Evolutionary conservation across 371 early-diverging fungal species (phyloP).

Genomic region (Mortierella sp.): DNA sequence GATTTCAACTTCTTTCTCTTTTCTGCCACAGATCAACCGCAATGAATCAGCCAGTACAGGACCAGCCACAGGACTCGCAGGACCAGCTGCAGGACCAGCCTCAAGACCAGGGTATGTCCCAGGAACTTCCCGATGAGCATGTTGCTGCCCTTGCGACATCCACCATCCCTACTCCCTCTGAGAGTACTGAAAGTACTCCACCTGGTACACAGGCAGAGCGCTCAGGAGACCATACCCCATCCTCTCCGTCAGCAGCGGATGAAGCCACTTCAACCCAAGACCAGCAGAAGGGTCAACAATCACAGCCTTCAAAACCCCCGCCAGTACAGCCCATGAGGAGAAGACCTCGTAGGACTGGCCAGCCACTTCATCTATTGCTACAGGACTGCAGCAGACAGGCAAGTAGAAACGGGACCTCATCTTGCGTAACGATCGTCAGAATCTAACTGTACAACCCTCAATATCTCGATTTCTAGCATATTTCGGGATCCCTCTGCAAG

Average conservation of each 20-base stretch:
- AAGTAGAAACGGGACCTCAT: not conserved
- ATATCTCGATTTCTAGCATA: constrained; percentile 39
- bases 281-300: constrained; percentile 2
- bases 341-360: constrained; percentile 47
- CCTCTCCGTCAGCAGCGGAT: constrained; percentile 3
- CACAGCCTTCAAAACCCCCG: constrained; percentile 11
- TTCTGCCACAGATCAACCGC: too few relatives aligned
- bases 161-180: constrained; percentile 14
- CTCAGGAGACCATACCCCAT: not conserved
- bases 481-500: constrained; percentile 52
- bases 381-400: constrained; percentile 56
- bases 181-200: constrained; percentile 21
- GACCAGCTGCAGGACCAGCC: not conserved
- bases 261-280: constrained; percentile 1
- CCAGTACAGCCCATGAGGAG: constrained; percentile 28
- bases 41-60: too few relatives aligned
- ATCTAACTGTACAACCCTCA: not conserved
- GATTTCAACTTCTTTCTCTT: too few relatives aligned
- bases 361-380: constrained; percentile 52
- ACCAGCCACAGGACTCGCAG: not conserved
- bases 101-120: constrained; percentile 8
- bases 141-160: constrained; percentile 1
- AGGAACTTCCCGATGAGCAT: not conserved
- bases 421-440: too few relatives aligned
- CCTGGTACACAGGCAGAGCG: constrained; percentile 3